Conservation (phyloP, 1,139 yeast genomes). For the Eremothecium gossypii region DNA sequence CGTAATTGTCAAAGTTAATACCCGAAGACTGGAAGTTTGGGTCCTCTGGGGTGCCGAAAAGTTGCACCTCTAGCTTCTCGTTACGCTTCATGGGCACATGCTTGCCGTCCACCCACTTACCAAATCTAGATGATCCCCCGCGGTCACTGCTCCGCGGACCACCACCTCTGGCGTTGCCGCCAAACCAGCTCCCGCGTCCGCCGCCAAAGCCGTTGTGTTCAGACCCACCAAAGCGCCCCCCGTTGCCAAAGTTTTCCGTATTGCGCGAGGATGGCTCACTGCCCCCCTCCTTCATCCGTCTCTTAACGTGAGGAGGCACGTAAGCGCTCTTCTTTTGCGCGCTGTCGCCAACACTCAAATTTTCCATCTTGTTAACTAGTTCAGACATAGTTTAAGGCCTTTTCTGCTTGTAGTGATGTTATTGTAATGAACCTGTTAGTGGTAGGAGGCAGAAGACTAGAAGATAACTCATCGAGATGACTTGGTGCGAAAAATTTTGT, state of each 20-base stretch:
- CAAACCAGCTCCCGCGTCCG: constrained; percentile 18
- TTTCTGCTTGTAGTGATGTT: constrained; percentile 7
- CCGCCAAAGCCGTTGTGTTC: constrained; percentile 18
- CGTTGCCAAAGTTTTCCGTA: constrained; percentile 29
- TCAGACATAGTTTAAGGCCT: constrained; percentile 33
- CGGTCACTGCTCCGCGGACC: constrained; percentile 35
- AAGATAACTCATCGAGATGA: constrained; percentile 5
- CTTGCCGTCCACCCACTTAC: constrained; percentile 78
- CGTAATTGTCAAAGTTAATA: constrained; percentile 96
- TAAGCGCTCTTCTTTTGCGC: constrained; percentile 32
- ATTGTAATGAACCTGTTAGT: background rate
- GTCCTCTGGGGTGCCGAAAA: constrained; percentile 85
- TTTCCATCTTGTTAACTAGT: constrained; percentile 37
- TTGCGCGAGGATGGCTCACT: constrained; percentile 10
- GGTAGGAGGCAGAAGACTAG: background rate
- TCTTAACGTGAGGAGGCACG: constrained; percentile 60
- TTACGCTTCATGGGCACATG: constrained; percentile 78
- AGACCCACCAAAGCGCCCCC: constrained; percentile 27
- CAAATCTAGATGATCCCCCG: constrained; percentile 36
- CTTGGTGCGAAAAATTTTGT: constrained; percentile 7
- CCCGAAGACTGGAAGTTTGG: constrained; percentile 83
- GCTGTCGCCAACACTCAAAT: constrained; percentile 33
- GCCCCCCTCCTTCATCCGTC: constrained; percentile 24
- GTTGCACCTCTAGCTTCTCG: constrained; percentile 62
- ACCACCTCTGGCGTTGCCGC: constrained; percentile 29